A percentile compares a stretch with the other conserved stretches of the same genome.
Conservation (phyloP, 2,329 filamentous ascomycete genomes). For the Aphanoascus verrucosus region DNA sequence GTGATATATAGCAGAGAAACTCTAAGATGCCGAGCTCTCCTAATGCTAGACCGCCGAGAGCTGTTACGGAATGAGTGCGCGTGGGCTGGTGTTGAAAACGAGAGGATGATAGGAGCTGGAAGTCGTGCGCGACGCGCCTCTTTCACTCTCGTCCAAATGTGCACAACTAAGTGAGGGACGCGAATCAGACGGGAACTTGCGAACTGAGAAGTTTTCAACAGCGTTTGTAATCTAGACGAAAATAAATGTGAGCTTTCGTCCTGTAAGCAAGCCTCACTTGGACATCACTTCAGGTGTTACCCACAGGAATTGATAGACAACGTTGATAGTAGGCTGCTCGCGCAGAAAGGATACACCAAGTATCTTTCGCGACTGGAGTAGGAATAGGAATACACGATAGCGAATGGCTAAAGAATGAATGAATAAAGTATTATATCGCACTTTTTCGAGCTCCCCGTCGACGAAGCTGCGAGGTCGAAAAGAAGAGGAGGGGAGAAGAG, state of each 20-base stretch:
- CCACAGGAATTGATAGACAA: neutral
- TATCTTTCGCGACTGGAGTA: neutral
- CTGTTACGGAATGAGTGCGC: neutral
- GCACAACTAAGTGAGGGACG: neutral
- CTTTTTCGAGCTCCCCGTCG: neutral
- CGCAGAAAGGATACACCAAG: neutral
- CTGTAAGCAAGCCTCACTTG: neutral
- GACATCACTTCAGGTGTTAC: neutral
- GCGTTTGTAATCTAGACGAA: neutral
- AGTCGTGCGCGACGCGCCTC: neutral
- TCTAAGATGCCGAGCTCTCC: neutral
- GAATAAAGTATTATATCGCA: neutral
- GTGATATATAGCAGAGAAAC: neutral
- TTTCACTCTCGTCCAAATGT: neutral
- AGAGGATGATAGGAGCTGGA: neutral
- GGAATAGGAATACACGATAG: conserved; percentile 9
- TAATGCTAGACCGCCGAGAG: neutral
- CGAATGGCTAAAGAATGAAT: conserved; percentile 5
- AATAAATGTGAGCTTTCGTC: neutral
- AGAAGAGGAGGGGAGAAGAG: neutral
- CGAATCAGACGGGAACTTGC: neutral
- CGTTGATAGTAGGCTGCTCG: neutral
- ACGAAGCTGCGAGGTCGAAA: neutral
- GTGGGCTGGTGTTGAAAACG: neutral
- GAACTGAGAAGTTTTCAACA: neutral